These are phyloP conservation scores for Glomus cerebriforme DNA, from an alignment of 192 early-diverging fungal genomes.

Conservation along the genomic window DNA sequence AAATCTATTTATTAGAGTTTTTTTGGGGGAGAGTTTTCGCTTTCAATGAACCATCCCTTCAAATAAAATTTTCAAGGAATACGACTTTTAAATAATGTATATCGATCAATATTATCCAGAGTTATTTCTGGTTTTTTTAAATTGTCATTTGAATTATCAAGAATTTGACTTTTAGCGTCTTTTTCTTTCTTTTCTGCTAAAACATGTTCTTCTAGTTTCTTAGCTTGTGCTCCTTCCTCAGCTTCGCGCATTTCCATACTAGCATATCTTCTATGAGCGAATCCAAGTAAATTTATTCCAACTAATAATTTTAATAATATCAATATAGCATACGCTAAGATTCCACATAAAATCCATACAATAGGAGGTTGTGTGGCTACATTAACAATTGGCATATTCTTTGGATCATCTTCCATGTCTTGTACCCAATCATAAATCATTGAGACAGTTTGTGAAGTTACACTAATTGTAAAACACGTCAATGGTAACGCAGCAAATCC, in stretches of 20 bases:
- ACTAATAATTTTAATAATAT: conserved; percentile 72
- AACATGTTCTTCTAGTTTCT: conserved; percentile 41
- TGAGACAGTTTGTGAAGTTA: conserved; percentile 32
- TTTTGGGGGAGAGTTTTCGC: too few relatives aligned
- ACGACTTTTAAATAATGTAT: conserved; percentile 86
- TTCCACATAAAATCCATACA: conserved; percentile 27
- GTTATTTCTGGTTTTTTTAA: conserved; percentile 57
- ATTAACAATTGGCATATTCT: conserved; percentile 26
- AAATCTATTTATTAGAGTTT: too few relatives aligned
- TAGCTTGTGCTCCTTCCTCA: conserved; percentile 45
- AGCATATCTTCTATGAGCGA: conserved; percentile 66
- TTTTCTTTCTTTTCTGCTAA: conserved; percentile 45
- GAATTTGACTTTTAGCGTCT: conserved; percentile 22
- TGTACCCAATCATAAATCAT: conserved; percentile 29
- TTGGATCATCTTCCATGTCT: conserved; percentile 32
- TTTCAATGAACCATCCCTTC: background rate
- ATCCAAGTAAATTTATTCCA: conserved; percentile 73
- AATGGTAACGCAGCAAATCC: conserved; percentile 82
- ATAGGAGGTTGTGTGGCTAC: conserved; percentile 33
- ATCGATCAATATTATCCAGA: conserved; percentile 88
- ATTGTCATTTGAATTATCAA: conserved; percentile 44
- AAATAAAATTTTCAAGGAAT: conserved; percentile 65
- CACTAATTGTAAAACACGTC: conserved; percentile 54
- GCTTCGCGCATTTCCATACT: conserved; percentile 58
- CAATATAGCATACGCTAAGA: conserved; percentile 31